Base-by-base conservation (phyloP, 805 yeast species). In the Metschnikowia arizonensis region DNA sequence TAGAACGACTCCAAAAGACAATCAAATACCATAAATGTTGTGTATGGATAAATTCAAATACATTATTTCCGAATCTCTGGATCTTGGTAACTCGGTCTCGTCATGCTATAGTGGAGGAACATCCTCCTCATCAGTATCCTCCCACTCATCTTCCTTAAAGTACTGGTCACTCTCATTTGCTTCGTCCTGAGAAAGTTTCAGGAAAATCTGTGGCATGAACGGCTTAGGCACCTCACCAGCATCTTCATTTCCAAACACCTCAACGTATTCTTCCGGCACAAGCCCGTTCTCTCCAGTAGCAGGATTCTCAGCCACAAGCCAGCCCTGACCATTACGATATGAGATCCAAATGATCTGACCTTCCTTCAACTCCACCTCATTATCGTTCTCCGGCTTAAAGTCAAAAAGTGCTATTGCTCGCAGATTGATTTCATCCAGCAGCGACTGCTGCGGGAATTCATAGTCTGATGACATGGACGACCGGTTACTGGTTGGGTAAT, bases 321-420 rank as follows among this genome's bases (percentile, higher is more conserved):
- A 93, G 6, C 99, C 99, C 62, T 91, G 97, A 21, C 98, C 98
- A 62, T 91, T 96, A 46, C 95, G 79, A 63, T 90, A 91, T 48
- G 84, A 81, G 25, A 93, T 85, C 78, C 89, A 83, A 2, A 93
- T 79, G 11, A 79, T 63, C 64, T 93, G 97, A 29, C 96, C 96
- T 56, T 85, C 95, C 11, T 59, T 65, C 26, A 93, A 68, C 9
- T 76, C 78, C 36, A 90, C 79, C 59, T 93, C 99, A 63, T 93
- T 93, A 56, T 88, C 96, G 63, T 93, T 93, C 61, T 93, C 98
- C 0, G 98, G 96, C 34, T 69, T 76, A 60, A 93, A 93, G 56
- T 90, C 91, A 61, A 88, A 93, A 37, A 93, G 62, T 0, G 97
- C 97, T 23, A 89, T 71, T 0, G 98, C 99, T 46, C 78, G 73